Evolutionary conservation across 345 rosid genomes (phyloP).

Genomic region (Excoecaria agallocha): DNA sequence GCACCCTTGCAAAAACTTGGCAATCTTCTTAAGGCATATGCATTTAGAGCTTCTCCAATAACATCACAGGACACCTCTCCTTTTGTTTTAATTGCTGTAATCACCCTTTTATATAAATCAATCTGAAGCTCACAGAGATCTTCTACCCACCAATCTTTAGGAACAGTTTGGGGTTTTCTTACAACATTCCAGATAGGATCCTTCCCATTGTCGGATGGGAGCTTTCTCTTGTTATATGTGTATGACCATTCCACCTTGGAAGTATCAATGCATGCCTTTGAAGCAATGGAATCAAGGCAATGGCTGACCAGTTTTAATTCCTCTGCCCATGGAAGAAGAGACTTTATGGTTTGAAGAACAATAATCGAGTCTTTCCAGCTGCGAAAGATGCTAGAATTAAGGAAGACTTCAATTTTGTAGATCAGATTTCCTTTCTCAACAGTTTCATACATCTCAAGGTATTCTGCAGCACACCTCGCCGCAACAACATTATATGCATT

Average conservation of each 20-base stretch:
- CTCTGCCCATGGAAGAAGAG: slow-evolving; percentile 34
- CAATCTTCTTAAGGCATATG: slow-evolving; percentile 37
- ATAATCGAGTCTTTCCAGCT: slow-evolving; percentile 56
- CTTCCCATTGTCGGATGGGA: slow-evolving; percentile 34
- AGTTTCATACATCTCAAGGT: slow-evolving; percentile 51
- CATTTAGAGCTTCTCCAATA: slow-evolving; percentile 49
- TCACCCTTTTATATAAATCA: slow-evolving; percentile 42
- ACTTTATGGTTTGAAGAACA: slow-evolving; percentile 44
- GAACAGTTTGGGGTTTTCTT: slow-evolving; percentile 36
- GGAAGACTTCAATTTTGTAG: slow-evolving; percentile 56
- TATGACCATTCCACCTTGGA: slow-evolving; percentile 50
- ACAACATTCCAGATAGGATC: slow-evolving; percentile 30
- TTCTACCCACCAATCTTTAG: slow-evolving; percentile 60
- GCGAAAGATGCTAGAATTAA: slow-evolving; percentile 44
- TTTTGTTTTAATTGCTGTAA: slow-evolving; percentile 35
- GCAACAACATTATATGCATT: slow-evolving; percentile 83
- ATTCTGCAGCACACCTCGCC: slow-evolving; percentile 77
- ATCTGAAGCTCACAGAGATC: slow-evolving; percentile 51
- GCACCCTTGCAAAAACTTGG: slow-evolving; percentile 29
- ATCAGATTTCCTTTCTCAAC: slow-evolving; percentile 51
- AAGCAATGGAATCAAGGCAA: slow-evolving; percentile 43
- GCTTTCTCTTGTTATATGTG: slow-evolving; percentile 46
- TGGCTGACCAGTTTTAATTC: slow-evolving; percentile 30
- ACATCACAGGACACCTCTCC: slow-evolving; percentile 26
- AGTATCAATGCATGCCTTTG: slow-evolving; percentile 43